A percentile compares a stretch with the other conserved stretches of the same genome.
phyloP scores from a whole-genome alignment of 129 eudicot genomes.

The Pseudognaphalium luteoalbum region DNA sequence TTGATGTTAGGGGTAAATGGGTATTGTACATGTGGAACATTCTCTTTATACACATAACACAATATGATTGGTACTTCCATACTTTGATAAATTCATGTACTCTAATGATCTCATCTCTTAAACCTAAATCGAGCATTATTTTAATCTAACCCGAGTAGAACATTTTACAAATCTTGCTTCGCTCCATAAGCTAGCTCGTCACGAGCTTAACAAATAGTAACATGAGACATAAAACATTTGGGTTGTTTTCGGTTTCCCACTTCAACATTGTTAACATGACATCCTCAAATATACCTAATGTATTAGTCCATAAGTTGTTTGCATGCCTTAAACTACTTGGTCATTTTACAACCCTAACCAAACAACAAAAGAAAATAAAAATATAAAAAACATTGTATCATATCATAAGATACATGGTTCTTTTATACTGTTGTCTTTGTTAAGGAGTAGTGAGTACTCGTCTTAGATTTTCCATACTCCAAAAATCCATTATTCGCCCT shows the following conservation, averaged over 20 bases:
- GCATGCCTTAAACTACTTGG: background rate
- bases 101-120: too few relatives aligned
- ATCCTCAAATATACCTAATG: background rate
- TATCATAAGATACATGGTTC: background rate
- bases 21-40: too few relatives aligned
- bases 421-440: background rate
- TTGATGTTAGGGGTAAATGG: too few relatives aligned
- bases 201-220: background rate
- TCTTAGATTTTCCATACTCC: constrained; percentile 23
- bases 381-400: background rate
- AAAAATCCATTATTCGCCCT: background rate
- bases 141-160: background rate
- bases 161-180: constrained; percentile 1
- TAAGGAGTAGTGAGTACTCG: background rate
- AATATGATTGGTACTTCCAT: too few relatives aligned
- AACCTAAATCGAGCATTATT: too few relatives aligned
- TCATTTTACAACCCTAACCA: background rate
- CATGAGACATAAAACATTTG: background rate
- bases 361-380: background rate
- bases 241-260: background rate
- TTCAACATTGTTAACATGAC: background rate
- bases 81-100: too few relatives aligned
- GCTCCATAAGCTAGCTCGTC: background rate
- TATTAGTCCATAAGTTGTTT: background rate
- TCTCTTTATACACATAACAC: too few relatives aligned